A percentile compares a stretch with the other conserved stretches of the same genome.
Evolutionary conservation across 805 yeast species (phyloP).

Genomic region (Pichia gijzeniarum): DNA sequence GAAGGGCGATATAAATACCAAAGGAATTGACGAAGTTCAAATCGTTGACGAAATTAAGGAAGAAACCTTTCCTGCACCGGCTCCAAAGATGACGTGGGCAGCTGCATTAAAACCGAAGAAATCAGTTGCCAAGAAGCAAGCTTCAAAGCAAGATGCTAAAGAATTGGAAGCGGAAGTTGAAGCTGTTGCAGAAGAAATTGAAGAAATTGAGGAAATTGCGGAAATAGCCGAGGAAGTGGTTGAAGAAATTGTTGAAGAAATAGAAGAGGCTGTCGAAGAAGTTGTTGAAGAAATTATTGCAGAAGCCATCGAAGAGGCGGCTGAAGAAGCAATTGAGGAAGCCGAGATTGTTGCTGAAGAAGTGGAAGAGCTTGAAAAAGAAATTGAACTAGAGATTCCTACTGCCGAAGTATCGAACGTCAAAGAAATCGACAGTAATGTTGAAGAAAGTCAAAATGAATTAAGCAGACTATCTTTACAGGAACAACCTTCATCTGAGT

Average conservation of each 20-base stretch:
- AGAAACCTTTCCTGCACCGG: slow-evolving; percentile 9
- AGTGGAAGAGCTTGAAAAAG: slow-evolving; percentile 9
- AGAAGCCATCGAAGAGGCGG: slow-evolving; percentile 4
- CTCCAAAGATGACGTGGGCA: slow-evolving; percentile 11
- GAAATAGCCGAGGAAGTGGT: slow-evolving; percentile 6
- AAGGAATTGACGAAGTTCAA: slow-evolving; percentile 7
- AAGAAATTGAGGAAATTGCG: slow-evolving; percentile 21
- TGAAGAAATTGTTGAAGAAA: slow-evolving; percentile 8
- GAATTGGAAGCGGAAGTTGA: slow-evolving; percentile 3
- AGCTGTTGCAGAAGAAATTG: slow-evolving; percentile 17
- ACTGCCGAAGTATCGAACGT: slow-evolving; percentile 7
- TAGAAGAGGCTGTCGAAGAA: slow-evolving; percentile 9
- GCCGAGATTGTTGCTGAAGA: slow-evolving; percentile 10
- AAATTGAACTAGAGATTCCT: background rate
- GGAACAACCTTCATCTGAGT: slow-evolving; percentile 5
- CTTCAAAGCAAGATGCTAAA: slow-evolving; percentile 2
- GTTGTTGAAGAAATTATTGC: slow-evolving; percentile 7
- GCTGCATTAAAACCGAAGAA: slow-evolving; percentile 4
- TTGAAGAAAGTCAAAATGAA: slow-evolving; percentile 12
- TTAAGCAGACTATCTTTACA: slow-evolving; percentile 6
- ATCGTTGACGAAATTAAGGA: background rate
- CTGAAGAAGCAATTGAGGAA: slow-evolving; percentile 10
- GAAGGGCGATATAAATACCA: background rate
- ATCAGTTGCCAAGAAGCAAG: background rate
- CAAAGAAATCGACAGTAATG: slow-evolving; percentile 34